phyloP scores from a whole-genome alignment of 2,329 filamentous ascomycete species.

The Xylaria hypoxylon region DNA sequence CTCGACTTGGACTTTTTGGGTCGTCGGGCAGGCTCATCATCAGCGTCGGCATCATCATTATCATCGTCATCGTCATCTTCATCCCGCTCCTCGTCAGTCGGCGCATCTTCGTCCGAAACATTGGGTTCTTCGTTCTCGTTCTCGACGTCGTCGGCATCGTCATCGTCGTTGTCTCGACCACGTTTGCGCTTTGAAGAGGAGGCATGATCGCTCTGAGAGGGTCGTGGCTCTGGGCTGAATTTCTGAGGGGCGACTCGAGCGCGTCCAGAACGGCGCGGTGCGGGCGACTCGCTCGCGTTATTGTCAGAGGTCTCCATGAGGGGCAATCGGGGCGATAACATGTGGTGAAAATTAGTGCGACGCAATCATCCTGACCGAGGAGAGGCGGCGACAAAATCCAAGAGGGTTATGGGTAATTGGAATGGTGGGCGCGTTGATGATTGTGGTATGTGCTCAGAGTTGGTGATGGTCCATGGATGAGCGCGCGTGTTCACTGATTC shows the following conservation, averaged over 20 bases:
- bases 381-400: slow-evolving; percentile 26
- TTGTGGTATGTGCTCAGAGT: slow-evolving; percentile 9
- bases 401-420: slow-evolving; percentile 30
- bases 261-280: slow-evolving; percentile 74
- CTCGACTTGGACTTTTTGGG: slow-evolving; percentile 56
- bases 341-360: slow-evolving; percentile 49
- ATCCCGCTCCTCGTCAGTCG: slow-evolving; percentile 58
- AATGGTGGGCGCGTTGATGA: slow-evolving; percentile 35
- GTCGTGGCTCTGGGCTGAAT: slow-evolving; percentile 64
- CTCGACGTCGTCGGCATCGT: slow-evolving; percentile 48
- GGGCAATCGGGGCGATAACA: slow-evolving; percentile 58
- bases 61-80: slow-evolving; percentile 55
- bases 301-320: slow-evolving; percentile 67
- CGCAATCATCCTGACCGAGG: slow-evolving; percentile 43
- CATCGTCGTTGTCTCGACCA: slow-evolving; percentile 42
- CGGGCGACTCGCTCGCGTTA: slow-evolving; percentile 65
- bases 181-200: slow-evolving; percentile 70
- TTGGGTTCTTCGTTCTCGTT: slow-evolving; percentile 61
- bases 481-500: slow-evolving; percentile 25
- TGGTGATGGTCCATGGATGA: slow-evolving; percentile 22
- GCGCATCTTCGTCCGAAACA: slow-evolving; percentile 52
- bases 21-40: slow-evolving; percentile 59
- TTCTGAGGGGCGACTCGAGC: slow-evolving; percentile 71
- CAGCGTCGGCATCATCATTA: slow-evolving; percentile 55
- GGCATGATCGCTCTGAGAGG: slow-evolving; percentile 50